These are phyloP conservation scores for Calamus simplicifolius DNA, from an alignment of 176 grass and related monocot genomes.

Conservation along the genomic window DNA sequence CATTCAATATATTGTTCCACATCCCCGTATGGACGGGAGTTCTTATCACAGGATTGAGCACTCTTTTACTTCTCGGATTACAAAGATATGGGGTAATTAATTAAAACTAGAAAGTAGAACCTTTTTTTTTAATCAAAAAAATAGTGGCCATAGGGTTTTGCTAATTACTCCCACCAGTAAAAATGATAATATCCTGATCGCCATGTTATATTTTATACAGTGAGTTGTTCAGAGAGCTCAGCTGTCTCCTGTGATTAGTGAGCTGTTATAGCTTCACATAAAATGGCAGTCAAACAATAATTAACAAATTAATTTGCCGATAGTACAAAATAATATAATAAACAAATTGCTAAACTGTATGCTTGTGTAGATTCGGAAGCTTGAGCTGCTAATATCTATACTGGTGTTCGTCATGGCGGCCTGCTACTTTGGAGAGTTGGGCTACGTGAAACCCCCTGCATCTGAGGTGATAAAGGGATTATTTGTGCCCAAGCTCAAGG, in stretches of 20 bases:
- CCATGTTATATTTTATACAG: too few species aligned
- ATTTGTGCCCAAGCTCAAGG: conserved; percentile 49
- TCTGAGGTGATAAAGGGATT: conserved; percentile 46
- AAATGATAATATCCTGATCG: too few species aligned
- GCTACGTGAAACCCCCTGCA: conserved; percentile 44
- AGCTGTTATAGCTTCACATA: too few species aligned
- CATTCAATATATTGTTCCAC: conserved; percentile 31
- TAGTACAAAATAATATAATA: not conserved
- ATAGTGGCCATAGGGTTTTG: too few species aligned
- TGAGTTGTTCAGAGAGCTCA: too few species aligned
- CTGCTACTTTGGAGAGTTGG: conserved; percentile 60
- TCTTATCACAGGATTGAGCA: conserved; percentile 48
- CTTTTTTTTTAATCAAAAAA: too few species aligned
- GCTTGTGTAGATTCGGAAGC: conserved; percentile 42
- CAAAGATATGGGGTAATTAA: conserved; percentile 49
- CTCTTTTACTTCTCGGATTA: conserved; percentile 51
- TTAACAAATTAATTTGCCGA: too few species aligned
- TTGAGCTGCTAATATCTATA: conserved; percentile 47
- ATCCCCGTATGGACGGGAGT: conserved; percentile 56
- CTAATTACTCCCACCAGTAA: too few species aligned
- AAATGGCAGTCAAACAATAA: too few species aligned
- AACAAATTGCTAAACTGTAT: not conserved
- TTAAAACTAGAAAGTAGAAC: not conserved
- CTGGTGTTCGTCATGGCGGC: conserved; percentile 52
- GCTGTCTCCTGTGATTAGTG: too few species aligned